phyloP scores from a whole-genome alignment of 148 eudicot species.

The Vaccinium macrocarpon region DNA sequence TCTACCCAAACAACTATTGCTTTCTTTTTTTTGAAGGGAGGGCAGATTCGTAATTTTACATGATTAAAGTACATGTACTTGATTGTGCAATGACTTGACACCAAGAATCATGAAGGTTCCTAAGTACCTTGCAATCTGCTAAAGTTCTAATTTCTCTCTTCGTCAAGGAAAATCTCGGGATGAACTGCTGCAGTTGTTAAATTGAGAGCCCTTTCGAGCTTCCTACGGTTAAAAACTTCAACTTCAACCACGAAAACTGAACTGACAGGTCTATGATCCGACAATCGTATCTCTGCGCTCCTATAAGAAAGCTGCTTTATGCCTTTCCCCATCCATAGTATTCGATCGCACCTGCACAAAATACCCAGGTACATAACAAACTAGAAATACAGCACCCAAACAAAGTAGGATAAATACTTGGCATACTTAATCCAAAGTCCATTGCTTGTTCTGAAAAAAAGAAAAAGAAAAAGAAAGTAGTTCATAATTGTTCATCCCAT shows the following conservation, averaged over 20 bases:
- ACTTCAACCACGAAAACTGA: conserved; percentile 74
- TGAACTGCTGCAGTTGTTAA: conserved; percentile 70
- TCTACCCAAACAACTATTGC: too few species aligned
- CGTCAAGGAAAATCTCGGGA: conserved; percentile 40
- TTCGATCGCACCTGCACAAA: conserved; percentile 84
- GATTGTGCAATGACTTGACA: too few species aligned
- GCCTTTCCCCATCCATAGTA: conserved; percentile 87
- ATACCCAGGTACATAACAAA: not conserved
- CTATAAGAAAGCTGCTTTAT: conserved; percentile 71
- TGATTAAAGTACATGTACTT: too few species aligned
- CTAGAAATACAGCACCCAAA: not conserved
- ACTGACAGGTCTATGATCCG: conserved; percentile 95
- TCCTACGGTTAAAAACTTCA: conserved; percentile 69
- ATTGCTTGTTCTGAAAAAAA: not conserved
- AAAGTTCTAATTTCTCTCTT: not conserved
- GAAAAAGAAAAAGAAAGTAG: not conserved
- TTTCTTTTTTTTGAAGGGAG: too few species aligned
- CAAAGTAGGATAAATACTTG: not conserved
- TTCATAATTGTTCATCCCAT: not conserved
- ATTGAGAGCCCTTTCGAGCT: conserved; percentile 75
- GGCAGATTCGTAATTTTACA: too few species aligned
- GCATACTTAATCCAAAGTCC: not conserved
- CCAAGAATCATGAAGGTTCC: too few species aligned
- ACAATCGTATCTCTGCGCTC: conserved; percentile 61
- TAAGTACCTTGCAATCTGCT: not conserved